Percentiles rank a stretch among this genome's conserved stretches.
Evolutionary conservation across 192 early-diverging fungal genomes (phyloP).

Genomic region (Thoreauomyces humboldtii): DNA sequence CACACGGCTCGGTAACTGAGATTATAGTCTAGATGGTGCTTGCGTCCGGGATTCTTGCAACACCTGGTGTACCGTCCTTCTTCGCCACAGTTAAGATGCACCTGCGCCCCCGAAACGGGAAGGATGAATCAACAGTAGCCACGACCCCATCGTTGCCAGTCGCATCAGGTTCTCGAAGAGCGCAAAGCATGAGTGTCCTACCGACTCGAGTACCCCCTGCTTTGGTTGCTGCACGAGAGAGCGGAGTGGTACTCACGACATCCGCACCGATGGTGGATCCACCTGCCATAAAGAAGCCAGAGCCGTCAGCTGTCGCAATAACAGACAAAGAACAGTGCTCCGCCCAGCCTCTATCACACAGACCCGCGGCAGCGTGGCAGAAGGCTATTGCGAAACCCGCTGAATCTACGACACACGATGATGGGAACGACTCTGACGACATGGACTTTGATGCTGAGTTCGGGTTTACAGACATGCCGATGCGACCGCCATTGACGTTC

Average conservation of each 20-base stretch:
- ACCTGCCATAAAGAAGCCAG: background rate
- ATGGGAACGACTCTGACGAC: background rate
- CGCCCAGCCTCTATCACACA: too few relatives aligned
- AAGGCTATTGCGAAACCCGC: background rate
- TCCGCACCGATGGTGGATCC: background rate
- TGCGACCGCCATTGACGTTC: background rate
- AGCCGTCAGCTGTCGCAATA: background rate
- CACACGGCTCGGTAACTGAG: background rate
- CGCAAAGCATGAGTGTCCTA: slow-evolving; percentile 27
- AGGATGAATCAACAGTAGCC: background rate
- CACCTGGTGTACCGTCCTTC: slow-evolving; percentile 24
- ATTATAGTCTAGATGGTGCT: slow-evolving; percentile 26
- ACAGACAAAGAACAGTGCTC: background rate
- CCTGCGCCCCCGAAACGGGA: slow-evolving; percentile 16
- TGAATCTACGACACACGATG: background rate
- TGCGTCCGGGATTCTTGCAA: slow-evolving; percentile 28
- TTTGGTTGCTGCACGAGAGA: background rate
- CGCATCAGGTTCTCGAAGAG: slow-evolving; percentile 2
- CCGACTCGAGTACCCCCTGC: background rate
- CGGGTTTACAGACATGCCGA: slow-evolving; percentile 15
- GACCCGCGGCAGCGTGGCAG: too few relatives aligned
- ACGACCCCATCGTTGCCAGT: background rate
- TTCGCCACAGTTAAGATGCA: slow-evolving; percentile 27
- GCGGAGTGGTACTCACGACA: background rate
- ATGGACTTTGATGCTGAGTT: slow-evolving; percentile 36